Conservation (phyloP, 495 filamentous ascomycete genomes). For the Aspergillus cavernicola region DNA sequence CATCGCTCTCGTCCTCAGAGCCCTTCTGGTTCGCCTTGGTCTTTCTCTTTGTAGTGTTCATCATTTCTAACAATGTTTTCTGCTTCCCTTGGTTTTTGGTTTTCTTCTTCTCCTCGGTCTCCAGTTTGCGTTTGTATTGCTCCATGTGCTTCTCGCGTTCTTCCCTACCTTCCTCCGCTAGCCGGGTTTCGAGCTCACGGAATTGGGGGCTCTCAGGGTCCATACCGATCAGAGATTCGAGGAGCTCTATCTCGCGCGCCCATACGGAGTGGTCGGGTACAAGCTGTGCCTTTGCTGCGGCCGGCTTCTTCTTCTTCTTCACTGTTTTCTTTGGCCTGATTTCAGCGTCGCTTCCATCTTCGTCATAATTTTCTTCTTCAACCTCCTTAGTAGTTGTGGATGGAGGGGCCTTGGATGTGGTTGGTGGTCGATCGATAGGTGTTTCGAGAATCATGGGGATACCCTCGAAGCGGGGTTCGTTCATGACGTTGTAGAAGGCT, state of each 20-base stretch:
- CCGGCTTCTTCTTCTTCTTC: conserved; percentile 29
- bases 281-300: conserved; percentile 23
- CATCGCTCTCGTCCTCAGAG: conserved; percentile 11
- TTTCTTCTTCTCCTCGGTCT: conserved; percentile 56
- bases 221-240: conserved; percentile 84
- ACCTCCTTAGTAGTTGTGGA: conserved; percentile 1
- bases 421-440: conserved; percentile 64
- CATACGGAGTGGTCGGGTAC: conserved; percentile 72
- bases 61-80: conserved; percentile 43
- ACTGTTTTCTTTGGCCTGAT: conserved; percentile 14
- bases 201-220: conserved; percentile 70
- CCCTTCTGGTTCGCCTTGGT: conserved; percentile 8
- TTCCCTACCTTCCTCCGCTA: conserved; percentile 62
- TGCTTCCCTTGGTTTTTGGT: conserved; percentile 23
- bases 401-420: background rate
- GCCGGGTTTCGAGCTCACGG: conserved; percentile 52
- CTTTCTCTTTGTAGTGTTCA: conserved; percentile 18
- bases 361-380: conserved; percentile 3
- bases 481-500: conserved; percentile 88
- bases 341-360: conserved; percentile 22
- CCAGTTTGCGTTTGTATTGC: conserved; percentile 67
- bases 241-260: conserved; percentile 82
- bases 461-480: conserved; percentile 69
- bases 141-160: conserved; percentile 73
- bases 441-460: conserved; percentile 94